Conservation (phyloP, 306 rosid genomes). For the Castanea mollissima region DNA sequence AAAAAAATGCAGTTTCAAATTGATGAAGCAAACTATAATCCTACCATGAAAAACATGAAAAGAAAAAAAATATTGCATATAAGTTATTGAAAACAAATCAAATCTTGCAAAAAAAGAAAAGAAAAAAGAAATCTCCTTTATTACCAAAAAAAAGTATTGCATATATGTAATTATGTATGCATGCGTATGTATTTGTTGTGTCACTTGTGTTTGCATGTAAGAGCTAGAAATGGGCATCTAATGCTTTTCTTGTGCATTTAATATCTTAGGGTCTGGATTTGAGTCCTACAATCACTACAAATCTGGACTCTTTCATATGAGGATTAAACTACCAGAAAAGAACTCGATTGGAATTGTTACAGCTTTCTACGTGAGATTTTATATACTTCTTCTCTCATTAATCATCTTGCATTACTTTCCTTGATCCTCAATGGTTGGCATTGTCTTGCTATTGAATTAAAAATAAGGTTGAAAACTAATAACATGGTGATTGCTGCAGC, state of each 20-base stretch:
- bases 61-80: no score
- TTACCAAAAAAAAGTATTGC: no score
- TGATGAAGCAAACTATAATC: background rate
- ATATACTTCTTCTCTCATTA: background rate
- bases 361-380: conserved; percentile 34
- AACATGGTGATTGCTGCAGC: background rate
- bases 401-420: no score
- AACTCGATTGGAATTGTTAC: conserved; percentile 38
- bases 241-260: background rate
- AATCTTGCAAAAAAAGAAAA: no score
- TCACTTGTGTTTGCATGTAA: background rate
- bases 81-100: no score
- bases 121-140: no score
- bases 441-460: no score
- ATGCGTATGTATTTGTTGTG: background rate
- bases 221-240: background rate
- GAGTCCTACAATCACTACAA: conserved; percentile 39
- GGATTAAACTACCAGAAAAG: conserved; percentile 32
- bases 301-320: conserved; percentile 50
- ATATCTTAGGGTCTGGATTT: conserved; percentile 36
- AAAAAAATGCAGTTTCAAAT: background rate
- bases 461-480: background rate
- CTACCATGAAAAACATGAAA: background rate
- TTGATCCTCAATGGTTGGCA: no score
- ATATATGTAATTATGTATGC: no score